phyloP scores from a whole-genome alignment of 192 early-diverging fungal genomes.

The Gamsiella multidivaricata region DNA sequence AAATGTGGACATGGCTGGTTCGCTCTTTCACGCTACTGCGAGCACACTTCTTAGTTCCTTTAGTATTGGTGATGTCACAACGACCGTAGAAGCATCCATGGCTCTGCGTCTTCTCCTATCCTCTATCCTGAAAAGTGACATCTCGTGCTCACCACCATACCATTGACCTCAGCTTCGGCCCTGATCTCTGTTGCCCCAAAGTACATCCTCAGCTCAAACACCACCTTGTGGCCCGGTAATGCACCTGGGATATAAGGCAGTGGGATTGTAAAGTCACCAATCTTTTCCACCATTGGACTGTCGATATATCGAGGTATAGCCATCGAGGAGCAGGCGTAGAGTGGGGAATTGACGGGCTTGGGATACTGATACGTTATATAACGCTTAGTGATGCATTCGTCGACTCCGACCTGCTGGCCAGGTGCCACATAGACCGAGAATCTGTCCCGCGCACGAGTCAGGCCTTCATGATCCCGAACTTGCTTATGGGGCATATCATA shows the following conservation, averaged over 20 bases:
- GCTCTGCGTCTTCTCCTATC: background rate
- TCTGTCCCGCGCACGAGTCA: constrained; percentile 51
- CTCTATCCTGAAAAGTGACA: constrained; percentile 40
- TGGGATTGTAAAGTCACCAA: constrained; percentile 40
- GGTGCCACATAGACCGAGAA: constrained; percentile 58
- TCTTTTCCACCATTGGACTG: constrained; percentile 30
- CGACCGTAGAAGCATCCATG: background rate
- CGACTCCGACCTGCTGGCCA: constrained; percentile 53
- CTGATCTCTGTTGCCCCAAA: constrained; percentile 61
- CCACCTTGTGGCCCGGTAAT: constrained; percentile 18
- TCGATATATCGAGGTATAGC: constrained; percentile 38
- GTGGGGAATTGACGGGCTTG: constrained; percentile 31
- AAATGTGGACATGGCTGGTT: no score
- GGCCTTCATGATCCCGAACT: constrained; percentile 51
- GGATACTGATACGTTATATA: constrained; percentile 43
- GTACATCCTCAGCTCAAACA: constrained; percentile 57
- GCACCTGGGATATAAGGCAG: constrained; percentile 41
- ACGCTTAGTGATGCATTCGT: constrained; percentile 40
- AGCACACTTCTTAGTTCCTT: no score
- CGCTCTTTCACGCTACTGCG: no score
- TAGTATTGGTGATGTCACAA: no score
- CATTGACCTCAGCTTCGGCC: constrained; percentile 61
- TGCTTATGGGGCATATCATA: constrained; percentile 52
- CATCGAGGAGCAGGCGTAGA: constrained; percentile 34
- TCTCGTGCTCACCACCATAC: constrained; percentile 34